phyloP scores from a whole-genome alignment of 2,329 filamentous ascomycete genomes.

The Fusarium hostae region DNA sequence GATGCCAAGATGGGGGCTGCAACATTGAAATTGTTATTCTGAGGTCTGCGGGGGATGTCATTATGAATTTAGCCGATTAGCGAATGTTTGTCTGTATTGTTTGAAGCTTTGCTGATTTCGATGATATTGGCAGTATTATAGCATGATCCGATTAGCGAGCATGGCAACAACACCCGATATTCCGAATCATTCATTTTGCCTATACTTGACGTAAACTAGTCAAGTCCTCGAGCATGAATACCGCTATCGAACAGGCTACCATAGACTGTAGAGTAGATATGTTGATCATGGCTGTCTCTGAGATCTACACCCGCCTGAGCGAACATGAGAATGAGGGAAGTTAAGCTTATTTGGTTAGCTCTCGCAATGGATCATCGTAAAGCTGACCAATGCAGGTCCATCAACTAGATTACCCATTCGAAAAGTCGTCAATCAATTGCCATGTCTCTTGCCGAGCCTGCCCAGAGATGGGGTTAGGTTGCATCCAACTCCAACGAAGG shows the following conservation, averaged over 20 bases:
- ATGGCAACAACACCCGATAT: background rate
- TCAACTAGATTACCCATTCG: rapidly evolving
- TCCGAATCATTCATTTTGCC: background rate
- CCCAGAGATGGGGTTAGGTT: background rate
- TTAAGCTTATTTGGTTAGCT: background rate
- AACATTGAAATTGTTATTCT: background rate
- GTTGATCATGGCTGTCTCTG: too few species aligned
- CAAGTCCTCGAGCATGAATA: too few species aligned
- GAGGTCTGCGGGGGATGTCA: background rate
- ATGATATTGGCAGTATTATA: background rate
- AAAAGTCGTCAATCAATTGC: background rate
- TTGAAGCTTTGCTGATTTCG: too few species aligned
- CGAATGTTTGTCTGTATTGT: background rate
- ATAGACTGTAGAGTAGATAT: too few species aligned
- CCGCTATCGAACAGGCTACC: too few species aligned
- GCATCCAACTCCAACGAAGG: background rate
- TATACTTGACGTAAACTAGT: background rate
- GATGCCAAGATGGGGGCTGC: background rate
- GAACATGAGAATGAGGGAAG: background rate
- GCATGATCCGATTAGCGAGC: background rate
- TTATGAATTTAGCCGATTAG: background rate
- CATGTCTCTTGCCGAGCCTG: background rate
- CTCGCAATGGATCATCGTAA: rapidly evolving
- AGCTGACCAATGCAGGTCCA: background rate
- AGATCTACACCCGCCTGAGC: rapidly evolving